Conservation (phyloP, 768 basidiomycete genomes). For the Suillus subalutaceus region DNA sequence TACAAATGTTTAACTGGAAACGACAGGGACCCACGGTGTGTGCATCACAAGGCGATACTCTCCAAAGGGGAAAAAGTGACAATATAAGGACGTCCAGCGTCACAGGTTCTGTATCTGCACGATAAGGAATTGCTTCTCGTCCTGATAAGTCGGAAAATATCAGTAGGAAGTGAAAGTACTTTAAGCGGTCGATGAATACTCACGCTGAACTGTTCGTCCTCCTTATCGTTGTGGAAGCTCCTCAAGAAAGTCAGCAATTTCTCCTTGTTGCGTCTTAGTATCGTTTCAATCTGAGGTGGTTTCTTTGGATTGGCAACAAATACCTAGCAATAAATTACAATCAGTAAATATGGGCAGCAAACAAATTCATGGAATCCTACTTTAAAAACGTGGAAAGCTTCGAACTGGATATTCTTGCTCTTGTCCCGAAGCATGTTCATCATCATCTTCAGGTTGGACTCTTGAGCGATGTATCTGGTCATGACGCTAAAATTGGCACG, state of each 20-base stretch:
- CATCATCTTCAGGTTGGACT: slow-evolving; percentile 99
- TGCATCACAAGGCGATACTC: neutral
- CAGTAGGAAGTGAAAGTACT: slow-evolving; percentile 2
- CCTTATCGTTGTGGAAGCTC: slow-evolving; percentile 97
- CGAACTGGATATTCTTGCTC: slow-evolving; percentile 99
- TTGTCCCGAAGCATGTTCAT: slow-evolving; percentile 98
- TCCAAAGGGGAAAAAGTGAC: neutral
- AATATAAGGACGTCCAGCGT: slow-evolving; percentile 16
- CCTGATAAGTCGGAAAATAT: slow-evolving; percentile 38
- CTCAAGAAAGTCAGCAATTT: slow-evolving; percentile 89
- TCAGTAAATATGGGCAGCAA: slow-evolving; percentile 1
- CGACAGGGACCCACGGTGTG: neutral
- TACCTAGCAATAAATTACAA: slow-evolving; percentile 52
- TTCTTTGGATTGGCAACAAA: slow-evolving; percentile 99
- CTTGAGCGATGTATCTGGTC: slow-evolving; percentile 95
- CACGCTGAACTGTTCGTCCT: slow-evolving; percentile 96
- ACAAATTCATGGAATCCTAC: slow-evolving; percentile 43
- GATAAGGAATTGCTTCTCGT: slow-evolving; percentile 97
- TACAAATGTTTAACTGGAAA: neutral
- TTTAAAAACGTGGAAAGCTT: slow-evolving; percentile 99
- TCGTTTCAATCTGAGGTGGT: slow-evolving; percentile 90
- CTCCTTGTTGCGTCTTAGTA: slow-evolving; percentile 91
- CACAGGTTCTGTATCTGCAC: slow-evolving; percentile 85
- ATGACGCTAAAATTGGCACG: slow-evolving; percentile 98
- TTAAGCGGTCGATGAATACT: slow-evolving; percentile 21